Conservation (phyloP, 2,329 filamentous ascomycete genomes). For the Aspergillus chevalieri region DNA sequence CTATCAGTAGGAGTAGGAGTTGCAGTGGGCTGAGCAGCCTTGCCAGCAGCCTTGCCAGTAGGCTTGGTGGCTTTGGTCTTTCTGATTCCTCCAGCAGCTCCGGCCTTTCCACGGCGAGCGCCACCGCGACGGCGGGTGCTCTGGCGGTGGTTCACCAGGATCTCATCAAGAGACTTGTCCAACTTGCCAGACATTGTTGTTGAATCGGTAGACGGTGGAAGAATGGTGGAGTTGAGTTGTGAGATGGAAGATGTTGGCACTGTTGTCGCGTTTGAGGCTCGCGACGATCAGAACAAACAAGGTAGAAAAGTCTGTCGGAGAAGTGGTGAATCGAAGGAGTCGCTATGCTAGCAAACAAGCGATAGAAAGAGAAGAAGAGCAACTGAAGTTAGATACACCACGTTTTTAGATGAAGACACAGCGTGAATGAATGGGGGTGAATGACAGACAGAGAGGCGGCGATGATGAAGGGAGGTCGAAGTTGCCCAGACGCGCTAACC, state of each 20-base stretch:
- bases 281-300: slow-evolving; percentile 4
- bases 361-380: not conserved
- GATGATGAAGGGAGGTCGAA: too few relatives aligned
- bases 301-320: slow-evolving; percentile 3
- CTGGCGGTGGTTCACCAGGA: slow-evolving; percentile 70
- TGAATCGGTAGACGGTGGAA: not conserved
- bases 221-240: slow-evolving; percentile 7
- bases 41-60: slow-evolving; percentile 19
- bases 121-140: slow-evolving; percentile 45
- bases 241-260: not conserved
- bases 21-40: slow-evolving; percentile 59
- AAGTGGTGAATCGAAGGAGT: not conserved
- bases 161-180: slow-evolving; percentile 94
- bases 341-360: not conserved
- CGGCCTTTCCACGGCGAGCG: slow-evolving; percentile 48
- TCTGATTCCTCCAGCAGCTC: slow-evolving; percentile 78
- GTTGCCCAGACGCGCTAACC: too few relatives aligned
- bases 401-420: too few relatives aligned
- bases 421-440: too few relatives aligned
- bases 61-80: slow-evolving; percentile 69
- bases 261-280: slow-evolving; percentile 7
- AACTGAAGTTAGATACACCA: too few relatives aligned
- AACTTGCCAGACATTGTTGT: slow-evolving; percentile 84
- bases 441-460: too few relatives aligned
- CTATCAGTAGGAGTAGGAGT: slow-evolving; percentile 63